Conservation (phyloP, 108 stramenopile species). For the Fistulifera solaris region DNA sequence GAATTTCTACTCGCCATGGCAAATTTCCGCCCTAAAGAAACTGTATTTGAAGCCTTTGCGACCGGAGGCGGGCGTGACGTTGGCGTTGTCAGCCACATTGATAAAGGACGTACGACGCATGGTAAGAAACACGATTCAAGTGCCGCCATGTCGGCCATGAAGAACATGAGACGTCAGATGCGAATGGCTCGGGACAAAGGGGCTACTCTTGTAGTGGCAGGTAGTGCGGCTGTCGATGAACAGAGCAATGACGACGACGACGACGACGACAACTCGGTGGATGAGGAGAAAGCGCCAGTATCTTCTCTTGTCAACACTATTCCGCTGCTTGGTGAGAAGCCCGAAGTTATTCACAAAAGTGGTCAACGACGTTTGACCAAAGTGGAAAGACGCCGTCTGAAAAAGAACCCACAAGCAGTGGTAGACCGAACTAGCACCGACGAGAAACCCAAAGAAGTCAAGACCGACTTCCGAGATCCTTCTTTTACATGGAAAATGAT, state of each 20-base stretch:
- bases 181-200: constrained; percentile 77
- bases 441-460: constrained; percentile 47
- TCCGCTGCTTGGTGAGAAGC: neutral
- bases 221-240: constrained; percentile 32
- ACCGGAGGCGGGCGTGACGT: constrained; percentile 71
- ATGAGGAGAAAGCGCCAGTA: neutral
- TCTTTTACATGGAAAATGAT: constrained; percentile 84
- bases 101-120: constrained; percentile 52
- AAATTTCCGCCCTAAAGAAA: constrained; percentile 92
- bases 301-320: neutral
- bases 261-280: constrained; percentile 4
- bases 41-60: constrained; percentile 93
- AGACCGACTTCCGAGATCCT: constrained; percentile 72
- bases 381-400: constrained; percentile 82
- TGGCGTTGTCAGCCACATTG: constrained; percentile 67
- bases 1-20: constrained; percentile 80
- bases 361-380: constrained; percentile 81
- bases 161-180: constrained; percentile 86
- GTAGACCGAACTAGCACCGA: neutral
- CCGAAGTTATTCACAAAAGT: neutral
- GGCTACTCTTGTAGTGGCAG: constrained; percentile 62
- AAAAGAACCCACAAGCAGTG: constrained; percentile 43
- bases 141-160: constrained; percentile 79
- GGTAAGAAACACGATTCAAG: constrained; percentile 43
- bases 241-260: constrained; percentile 8